phyloP scores from a whole-genome alignment of 1,139 yeast species.

The Yamadazyma siamensis region DNA sequence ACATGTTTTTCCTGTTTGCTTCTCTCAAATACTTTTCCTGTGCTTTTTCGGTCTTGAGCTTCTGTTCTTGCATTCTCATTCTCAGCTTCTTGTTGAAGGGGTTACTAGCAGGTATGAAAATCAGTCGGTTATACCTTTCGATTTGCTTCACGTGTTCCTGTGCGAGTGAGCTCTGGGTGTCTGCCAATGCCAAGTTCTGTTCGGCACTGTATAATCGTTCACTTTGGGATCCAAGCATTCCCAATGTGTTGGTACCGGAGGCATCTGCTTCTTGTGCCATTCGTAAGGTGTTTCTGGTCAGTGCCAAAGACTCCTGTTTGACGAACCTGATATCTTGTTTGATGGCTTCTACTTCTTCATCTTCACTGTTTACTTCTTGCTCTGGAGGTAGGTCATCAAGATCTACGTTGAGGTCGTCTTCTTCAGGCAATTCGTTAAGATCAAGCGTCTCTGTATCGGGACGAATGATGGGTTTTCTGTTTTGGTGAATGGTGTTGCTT shows the following conservation, averaged over 20 bases:
- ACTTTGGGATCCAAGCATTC: constrained; percentile 89
- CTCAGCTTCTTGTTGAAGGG: constrained; percentile 86
- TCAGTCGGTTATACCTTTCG: constrained; percentile 73
- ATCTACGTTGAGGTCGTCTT: constrained; percentile 44
- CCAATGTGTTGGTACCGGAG: constrained; percentile 84
- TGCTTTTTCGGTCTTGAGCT: constrained; percentile 61
- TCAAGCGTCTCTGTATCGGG: constrained; percentile 27
- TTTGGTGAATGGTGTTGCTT: constrained; percentile 28
- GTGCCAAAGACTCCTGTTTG: constrained; percentile 82
- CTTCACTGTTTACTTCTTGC: constrained; percentile 54
- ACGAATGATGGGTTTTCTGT: constrained; percentile 23
- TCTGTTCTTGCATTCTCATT: constrained; percentile 71
- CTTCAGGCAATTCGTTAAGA: constrained; percentile 36
- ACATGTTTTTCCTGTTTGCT: constrained; percentile 39
- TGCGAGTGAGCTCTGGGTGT: constrained; percentile 79
- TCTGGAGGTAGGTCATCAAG: constrained; percentile 39
- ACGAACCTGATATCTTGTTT: constrained; percentile 82
- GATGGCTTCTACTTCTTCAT: constrained; percentile 86
- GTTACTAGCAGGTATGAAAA: constrained; percentile 81
- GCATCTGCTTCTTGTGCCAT: constrained; percentile 93
- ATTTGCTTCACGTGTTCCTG: constrained; percentile 82
- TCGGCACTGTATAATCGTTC: constrained; percentile 81
- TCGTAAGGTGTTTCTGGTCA: constrained; percentile 80
- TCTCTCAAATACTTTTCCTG: constrained; percentile 55
- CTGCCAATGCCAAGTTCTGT: constrained; percentile 70